Conservation (phyloP, 148 eudicot species). For the Rhododendron simsii region DNA sequence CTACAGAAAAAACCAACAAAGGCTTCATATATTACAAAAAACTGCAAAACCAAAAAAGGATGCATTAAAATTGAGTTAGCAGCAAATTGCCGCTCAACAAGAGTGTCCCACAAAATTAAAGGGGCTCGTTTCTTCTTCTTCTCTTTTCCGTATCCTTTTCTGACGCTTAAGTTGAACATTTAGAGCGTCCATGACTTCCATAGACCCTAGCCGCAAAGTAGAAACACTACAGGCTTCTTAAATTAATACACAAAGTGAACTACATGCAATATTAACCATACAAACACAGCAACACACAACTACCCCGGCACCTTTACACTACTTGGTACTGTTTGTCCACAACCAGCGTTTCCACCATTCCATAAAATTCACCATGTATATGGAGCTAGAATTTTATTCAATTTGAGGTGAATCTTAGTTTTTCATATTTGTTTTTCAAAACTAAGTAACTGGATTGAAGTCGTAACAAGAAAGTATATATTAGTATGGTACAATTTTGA, state of each 20-base stretch:
- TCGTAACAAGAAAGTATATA: neutral
- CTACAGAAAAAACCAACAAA: neutral
- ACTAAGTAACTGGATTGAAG: neutral
- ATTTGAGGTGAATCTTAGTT: neutral
- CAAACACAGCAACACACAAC: neutral
- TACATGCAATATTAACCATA: neutral
- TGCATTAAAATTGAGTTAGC: neutral
- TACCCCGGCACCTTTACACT: neutral
- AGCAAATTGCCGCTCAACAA: neutral
- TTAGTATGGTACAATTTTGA: neutral
- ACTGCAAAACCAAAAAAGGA: neutral
- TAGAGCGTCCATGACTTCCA: neutral
- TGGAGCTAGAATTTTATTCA: neutral
- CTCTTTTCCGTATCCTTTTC: neutral
- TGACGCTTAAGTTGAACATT: neutral
- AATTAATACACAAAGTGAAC: neutral
- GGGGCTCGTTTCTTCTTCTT: neutral
- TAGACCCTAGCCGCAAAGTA: neutral
- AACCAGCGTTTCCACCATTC: neutral
- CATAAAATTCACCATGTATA: neutral
- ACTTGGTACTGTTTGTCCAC: neutral
- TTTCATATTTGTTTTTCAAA: neutral
- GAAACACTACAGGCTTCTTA: neutral
- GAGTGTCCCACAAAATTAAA: neutral
- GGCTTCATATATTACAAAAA: neutral